Evolutionary conservation across 2,329 filamentous ascomycete species (phyloP).

Genomic region (Fusarium sp.): DNA sequence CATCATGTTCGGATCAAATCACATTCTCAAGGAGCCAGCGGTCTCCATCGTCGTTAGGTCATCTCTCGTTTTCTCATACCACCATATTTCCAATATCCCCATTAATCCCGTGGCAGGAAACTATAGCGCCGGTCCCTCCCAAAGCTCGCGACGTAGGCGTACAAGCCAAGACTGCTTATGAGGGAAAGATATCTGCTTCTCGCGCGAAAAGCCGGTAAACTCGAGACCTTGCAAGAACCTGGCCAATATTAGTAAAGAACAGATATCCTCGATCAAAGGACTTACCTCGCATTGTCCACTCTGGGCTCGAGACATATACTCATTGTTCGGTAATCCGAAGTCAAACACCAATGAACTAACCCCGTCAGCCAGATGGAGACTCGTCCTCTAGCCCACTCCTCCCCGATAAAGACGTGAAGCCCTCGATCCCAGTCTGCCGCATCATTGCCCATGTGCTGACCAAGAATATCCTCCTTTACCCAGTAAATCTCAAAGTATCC

Average conservation of each 20-base stretch:
- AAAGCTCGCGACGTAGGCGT: conserved; percentile 81
- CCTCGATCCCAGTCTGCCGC: conserved; percentile 87
- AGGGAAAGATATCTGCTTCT: conserved; percentile 85
- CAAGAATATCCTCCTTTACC: conserved; percentile 91
- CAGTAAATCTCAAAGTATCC: conserved; percentile 99
- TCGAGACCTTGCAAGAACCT: conserved; percentile 71
- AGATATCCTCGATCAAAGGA: fast-evolving
- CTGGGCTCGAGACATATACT: conserved; percentile 88
- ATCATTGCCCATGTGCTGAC: conserved; percentile 71
- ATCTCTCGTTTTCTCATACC: conserved; percentile 30
- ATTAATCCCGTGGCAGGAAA: background rate
- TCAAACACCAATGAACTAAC: conserved; percentile 86
- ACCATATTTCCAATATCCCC: background rate
- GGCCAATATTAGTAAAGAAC: background rate
- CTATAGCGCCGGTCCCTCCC: conserved; percentile 74
- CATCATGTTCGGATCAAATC: background rate
- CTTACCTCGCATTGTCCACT: conserved; percentile 89
- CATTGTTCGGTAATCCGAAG: conserved; percentile 82
- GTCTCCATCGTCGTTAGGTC: conserved; percentile 18
- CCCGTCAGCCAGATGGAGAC: conserved; percentile 86
- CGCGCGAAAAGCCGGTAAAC: conserved; percentile 82
- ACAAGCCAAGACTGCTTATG: conserved; percentile 94
- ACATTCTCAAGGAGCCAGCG: background rate
- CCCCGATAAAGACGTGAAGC: conserved; percentile 87
- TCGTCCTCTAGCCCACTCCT: conserved; percentile 89